Evolutionary conservation across 169 alveolate species (phyloP), one percentile per base, ranked within the genome.

Genomic region (Eimeria nieschulzi): DNA sequence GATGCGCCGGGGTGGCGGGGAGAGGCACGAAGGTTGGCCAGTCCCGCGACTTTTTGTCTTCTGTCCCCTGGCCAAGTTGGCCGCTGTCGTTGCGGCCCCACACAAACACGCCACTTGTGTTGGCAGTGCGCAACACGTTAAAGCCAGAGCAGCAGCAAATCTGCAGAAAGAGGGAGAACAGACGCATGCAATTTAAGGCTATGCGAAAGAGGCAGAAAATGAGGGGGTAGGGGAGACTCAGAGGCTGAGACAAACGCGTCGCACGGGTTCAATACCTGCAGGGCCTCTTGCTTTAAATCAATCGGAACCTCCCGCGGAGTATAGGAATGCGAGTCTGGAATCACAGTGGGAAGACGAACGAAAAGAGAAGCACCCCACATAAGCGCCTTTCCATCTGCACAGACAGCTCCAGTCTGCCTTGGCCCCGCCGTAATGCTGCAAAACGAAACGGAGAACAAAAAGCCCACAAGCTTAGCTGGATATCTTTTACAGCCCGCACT

Each of bases 21-120:
- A 92, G 72, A 26, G 91, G 85, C 39, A 92, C 68, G 59, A 92
- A 92, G 5, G 26, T 75, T 33, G 92, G 92, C 71, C 23, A 9
- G 9, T 92, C 94, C 63, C 92, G 23, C 7, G 78, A 71, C 59
- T 86, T 59, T 25, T 75, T 79, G 26, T 70, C 73, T 56, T 75
- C 87, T 0, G 26, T 3, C 46, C 91, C 94, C 26, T 56, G 73
- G 56, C 93, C 94, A 12, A 92, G 85, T 59, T 92, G 94, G 25
- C 94, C 94, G 55, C 88, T 76, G 55, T 92, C 94, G 82, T 92
- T 92, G 72, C 90, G 73, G 23, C 94, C 94, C 94, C 94, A 92
- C 19, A 63, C 88, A 59, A 39, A 84, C 15, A 92, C 90, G n/a
- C 94, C 94, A 3, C 68, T 19, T 54, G 75, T 71, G 25, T 78